Percentiles rank a stretch among this genome's conserved stretches.
These are phyloP conservation scores for Diplodia intermedia DNA, from an alignment of 2,329 filamentous ascomycete species.

Conservation along the genomic window DNA sequence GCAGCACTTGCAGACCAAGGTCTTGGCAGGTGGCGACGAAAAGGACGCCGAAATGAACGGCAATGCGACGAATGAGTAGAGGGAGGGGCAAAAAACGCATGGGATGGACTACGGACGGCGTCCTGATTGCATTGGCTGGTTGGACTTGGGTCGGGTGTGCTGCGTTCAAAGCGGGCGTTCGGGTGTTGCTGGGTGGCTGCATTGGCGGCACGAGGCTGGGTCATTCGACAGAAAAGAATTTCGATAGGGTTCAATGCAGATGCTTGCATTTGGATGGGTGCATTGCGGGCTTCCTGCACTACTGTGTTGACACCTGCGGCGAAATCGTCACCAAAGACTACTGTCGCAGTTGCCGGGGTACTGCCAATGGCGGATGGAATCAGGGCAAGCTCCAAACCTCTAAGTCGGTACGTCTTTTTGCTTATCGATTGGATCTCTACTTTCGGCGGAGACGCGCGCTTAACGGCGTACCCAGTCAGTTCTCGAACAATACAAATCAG, in stretches of 20 bases:
- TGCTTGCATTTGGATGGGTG: constrained; percentile 1
- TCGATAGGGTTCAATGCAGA: constrained; percentile 5
- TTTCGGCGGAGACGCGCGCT: neutral
- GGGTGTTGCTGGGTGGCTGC: constrained; percentile 13
- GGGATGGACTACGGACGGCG: constrained; percentile 14
- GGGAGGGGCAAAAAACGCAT: neutral
- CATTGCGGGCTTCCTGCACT: neutral
- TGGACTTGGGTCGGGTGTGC: constrained; percentile 13
- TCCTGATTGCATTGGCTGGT: constrained; percentile 24
- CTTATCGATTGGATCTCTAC: too few species aligned
- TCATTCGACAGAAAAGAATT: constrained; percentile 3
- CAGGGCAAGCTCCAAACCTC: neutral
- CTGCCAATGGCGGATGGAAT: neutral
- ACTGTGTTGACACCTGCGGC: too few species aligned
- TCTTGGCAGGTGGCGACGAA: constrained; percentile 42
- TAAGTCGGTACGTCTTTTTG: too few species aligned
- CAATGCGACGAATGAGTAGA: constrained; percentile 4
- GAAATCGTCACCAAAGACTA: neutral
- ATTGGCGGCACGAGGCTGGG: neutral
- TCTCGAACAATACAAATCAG: neutral
- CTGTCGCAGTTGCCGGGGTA: neutral
- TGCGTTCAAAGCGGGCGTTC: constrained; percentile 32
- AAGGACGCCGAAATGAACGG: constrained; percentile 23
- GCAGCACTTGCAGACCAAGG: constrained; percentile 43
- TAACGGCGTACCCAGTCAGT: neutral